These are phyloP conservation scores for Quercus variabilis DNA, from an alignment of 306 rosid genomes.

Conservation along the genomic window DNA sequence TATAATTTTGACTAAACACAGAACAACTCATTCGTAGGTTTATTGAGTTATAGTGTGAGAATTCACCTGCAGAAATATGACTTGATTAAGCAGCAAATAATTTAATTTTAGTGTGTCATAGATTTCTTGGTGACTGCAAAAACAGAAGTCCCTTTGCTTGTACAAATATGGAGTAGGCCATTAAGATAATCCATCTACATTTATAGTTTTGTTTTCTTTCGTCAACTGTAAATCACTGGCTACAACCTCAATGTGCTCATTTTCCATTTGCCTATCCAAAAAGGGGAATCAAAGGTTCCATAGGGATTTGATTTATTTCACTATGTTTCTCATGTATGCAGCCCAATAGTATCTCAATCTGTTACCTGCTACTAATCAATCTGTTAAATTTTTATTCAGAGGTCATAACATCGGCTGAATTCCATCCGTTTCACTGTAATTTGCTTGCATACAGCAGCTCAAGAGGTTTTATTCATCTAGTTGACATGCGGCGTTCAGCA, in stretches of 20 bases:
- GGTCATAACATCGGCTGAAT: constrained; percentile 72
- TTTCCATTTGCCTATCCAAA: background rate
- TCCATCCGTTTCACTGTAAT: constrained; percentile 76
- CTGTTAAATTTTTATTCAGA: constrained; percentile 35
- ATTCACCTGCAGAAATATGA: background rate
- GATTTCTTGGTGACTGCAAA: background rate
- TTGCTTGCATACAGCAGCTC: constrained; percentile 75
- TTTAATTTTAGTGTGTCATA: background rate
- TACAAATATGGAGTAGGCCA: background rate
- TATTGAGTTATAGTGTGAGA: background rate
- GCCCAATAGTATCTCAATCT: background rate
- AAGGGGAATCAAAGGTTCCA: background rate
- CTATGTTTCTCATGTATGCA: background rate
- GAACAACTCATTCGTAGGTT: background rate
- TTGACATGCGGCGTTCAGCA: constrained; percentile 70
- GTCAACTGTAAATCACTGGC: background rate
- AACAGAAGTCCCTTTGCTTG: background rate
- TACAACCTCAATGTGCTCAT: background rate
- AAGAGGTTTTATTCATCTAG: constrained; percentile 61
- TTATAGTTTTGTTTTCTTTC: background rate
- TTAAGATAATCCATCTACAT: background rate
- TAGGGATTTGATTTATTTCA: background rate
- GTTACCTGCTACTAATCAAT: background rate
- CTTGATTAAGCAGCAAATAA: background rate
- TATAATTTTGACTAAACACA: background rate